Conservation (phyloP, 768 basidiomycete species). For the Rhodocollybia butyracea region DNA sequence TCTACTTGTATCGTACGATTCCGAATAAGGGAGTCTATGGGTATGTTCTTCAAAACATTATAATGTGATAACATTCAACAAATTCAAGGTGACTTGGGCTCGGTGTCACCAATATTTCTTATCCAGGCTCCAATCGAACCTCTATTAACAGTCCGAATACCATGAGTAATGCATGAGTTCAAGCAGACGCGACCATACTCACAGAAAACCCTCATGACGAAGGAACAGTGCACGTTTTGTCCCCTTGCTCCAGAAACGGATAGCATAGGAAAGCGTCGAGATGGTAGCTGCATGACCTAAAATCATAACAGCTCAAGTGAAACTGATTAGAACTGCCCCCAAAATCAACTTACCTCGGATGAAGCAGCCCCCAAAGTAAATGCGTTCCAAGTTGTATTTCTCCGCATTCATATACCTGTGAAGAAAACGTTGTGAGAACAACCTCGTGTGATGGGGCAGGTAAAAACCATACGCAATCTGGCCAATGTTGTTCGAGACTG, state of each 20-base stretch:
- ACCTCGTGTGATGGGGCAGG: neutral
- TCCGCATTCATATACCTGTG: conserved; percentile 98
- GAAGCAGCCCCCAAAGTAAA: conserved; percentile 99
- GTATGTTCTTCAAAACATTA: too few relatives aligned
- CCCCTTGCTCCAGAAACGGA: conserved; percentile 99
- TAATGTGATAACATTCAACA: neutral
- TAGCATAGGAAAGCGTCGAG: conserved; percentile 95
- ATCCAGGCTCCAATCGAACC: conserved; percentile 98
- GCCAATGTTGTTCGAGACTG: conserved; percentile 97
- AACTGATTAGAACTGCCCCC: neutral
- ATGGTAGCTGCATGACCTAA: conserved; percentile 95
- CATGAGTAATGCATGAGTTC: neutral
- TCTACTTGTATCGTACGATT: too few relatives aligned
- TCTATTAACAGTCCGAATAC: conserved; percentile 34
- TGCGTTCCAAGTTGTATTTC: conserved; percentile 93
- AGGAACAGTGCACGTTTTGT: conserved; percentile 95
- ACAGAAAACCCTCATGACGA: conserved; percentile 97
- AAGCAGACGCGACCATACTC: conserved; percentile 31
- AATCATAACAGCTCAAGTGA: conserved; percentile 15
- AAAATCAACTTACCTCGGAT: conserved; percentile 69
- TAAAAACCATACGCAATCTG: conserved; percentile 88
- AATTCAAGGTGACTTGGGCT: conserved; percentile 23
- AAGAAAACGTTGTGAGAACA: conserved; percentile 7
- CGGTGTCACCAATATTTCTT: conserved; percentile 93
- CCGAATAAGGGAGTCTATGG: too few relatives aligned